These are phyloP conservation scores for Tricholoma furcatifolium DNA, from an alignment of 768 basidiomycete species.

Conservation along the genomic window DNA sequence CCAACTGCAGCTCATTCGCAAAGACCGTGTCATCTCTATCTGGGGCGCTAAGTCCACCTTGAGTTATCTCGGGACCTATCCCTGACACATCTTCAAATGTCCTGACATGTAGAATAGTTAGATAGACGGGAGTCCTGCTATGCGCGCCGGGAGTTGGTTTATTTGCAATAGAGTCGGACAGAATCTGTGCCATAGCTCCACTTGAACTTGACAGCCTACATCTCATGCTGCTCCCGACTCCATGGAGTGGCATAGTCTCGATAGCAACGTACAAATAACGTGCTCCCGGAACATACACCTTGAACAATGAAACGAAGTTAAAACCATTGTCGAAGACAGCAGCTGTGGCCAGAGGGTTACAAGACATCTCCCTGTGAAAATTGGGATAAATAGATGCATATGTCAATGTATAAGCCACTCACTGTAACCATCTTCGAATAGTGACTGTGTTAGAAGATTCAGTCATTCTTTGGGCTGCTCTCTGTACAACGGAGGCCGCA, in stretches of 20 bases:
- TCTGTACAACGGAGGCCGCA: neutral
- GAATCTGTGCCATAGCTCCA: neutral
- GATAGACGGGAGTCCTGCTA: neutral
- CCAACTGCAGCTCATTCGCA: too few relatives aligned
- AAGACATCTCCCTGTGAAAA: constrained; percentile 1
- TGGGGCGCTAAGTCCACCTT: neutral
- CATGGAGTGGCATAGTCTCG: too few relatives aligned
- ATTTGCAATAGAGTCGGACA: neutral
- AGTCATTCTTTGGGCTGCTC: neutral
- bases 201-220: neutral
- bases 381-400: neutral
- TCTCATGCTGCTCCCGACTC: neutral
- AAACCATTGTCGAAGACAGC: constrained; percentile 2
- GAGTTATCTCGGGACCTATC: neutral
- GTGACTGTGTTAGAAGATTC: neutral
- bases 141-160: neutral
- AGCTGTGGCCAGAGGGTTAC: neutral
- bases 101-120: too few relatives aligned
- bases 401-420: neutral
- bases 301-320: constrained; percentile 1
- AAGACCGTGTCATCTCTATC: neutral
- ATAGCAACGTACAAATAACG: too few relatives aligned
- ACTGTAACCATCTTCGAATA: neutral
- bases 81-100: neutral
- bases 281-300: neutral